Evolutionary conservation across 163 green algal species (phyloP).

Genomic region (Smithsoniella earleae): DNA sequence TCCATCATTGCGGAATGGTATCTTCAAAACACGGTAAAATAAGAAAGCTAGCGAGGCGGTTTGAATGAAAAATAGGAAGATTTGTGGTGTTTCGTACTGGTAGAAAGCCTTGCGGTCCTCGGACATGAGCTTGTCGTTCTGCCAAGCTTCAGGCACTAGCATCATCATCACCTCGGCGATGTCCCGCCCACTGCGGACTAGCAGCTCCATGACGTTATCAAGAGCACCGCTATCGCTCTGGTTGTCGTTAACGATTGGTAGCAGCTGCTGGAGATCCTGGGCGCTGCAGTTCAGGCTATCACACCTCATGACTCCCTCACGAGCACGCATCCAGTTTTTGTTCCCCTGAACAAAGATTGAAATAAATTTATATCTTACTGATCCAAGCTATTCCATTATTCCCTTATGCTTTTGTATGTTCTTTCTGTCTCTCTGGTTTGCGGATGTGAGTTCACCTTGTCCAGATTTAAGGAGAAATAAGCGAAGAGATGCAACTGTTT

Average conservation of each 20-base stretch:
- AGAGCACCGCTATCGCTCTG: constrained; percentile 81
- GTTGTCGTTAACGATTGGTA: constrained; percentile 69
- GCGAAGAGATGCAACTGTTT: too few relatives aligned
- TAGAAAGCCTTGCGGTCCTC: constrained; percentile 36
- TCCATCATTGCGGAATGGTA: constrained; percentile 87
- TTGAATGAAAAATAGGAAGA: background rate
- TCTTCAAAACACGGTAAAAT: constrained; percentile 34
- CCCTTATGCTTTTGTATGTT: too few relatives aligned
- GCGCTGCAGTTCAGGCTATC: constrained; percentile 13
- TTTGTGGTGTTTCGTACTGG: background rate
- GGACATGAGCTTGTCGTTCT: constrained; percentile 71
- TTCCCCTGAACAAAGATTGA: constrained; percentile 7
- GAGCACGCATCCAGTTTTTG: constrained; percentile 82
- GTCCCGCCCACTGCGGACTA: constrained; percentile 52
- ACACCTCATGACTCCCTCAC: constrained; percentile 80
- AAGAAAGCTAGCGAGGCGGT: background rate
- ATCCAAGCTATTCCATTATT: too few relatives aligned
- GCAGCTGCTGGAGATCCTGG: constrained; percentile 41
- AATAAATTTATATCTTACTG: too few relatives aligned
- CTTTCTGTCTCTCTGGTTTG: too few relatives aligned
- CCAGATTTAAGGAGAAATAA: too few relatives aligned
- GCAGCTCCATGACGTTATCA: constrained; percentile 85
- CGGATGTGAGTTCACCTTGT: too few relatives aligned
- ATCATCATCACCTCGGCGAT: constrained; percentile 86
- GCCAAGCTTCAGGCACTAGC: constrained; percentile 92